Evolutionary conservation across 2,329 filamentous ascomycete species (phyloP).

Genomic region (Talaromyces sp.): DNA sequence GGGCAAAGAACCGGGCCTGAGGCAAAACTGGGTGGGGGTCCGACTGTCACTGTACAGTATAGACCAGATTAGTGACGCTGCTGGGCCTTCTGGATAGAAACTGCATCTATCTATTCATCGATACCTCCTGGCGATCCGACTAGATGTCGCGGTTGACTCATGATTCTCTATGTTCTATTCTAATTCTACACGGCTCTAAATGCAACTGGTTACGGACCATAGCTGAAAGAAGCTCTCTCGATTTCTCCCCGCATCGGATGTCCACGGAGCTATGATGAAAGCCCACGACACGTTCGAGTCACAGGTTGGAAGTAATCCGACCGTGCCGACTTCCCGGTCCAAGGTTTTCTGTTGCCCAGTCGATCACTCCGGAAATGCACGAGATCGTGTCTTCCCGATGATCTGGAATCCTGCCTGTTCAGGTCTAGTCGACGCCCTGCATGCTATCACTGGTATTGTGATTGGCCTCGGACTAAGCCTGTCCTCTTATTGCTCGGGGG

Average conservation of each 20-base stretch:
- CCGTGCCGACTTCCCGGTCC: constrained; percentile 24
- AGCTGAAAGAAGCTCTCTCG: too few species aligned
- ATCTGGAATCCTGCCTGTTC: constrained; percentile 26
- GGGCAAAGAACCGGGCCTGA: constrained; percentile 17
- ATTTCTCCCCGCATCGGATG: too few species aligned
- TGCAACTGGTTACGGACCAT: too few species aligned
- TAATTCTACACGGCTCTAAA: too few species aligned
- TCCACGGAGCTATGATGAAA: background rate
- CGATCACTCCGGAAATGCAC: constrained; percentile 7
- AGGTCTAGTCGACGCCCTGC: constrained; percentile 16
- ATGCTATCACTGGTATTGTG: background rate
- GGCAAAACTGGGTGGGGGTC: constrained; percentile 18
- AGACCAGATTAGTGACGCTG: too few species aligned
- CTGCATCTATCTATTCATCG: too few species aligned
- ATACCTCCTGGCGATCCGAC: too few species aligned
- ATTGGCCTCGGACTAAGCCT: constrained; percentile 1
- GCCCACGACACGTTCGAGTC: background rate
- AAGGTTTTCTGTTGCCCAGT: background rate
- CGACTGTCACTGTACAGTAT: too few species aligned
- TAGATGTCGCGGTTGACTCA: too few species aligned
- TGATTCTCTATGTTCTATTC: too few species aligned
- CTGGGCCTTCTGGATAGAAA: too few species aligned
- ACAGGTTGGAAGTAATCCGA: constrained; percentile 1
- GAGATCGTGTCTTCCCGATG: constrained; percentile 9
- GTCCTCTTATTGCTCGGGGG: background rate